Percentiles rank a stretch among this genome's conserved stretches.
These are phyloP conservation scores for Apocynum venetum DNA, from an alignment of 257 asterid genomes.

Conservation along the genomic window DNA sequence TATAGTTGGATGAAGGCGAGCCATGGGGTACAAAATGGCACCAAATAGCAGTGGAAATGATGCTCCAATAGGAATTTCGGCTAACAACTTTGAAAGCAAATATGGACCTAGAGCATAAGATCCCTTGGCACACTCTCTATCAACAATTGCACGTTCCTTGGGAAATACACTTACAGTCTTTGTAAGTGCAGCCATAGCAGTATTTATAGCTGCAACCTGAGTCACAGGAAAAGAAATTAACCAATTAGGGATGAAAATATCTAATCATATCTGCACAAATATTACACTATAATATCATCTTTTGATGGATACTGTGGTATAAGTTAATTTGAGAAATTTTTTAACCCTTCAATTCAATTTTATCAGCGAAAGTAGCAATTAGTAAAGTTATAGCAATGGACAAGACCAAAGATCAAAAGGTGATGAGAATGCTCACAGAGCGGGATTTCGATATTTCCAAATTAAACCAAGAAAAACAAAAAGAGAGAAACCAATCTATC, in stretches of 20 bases:
- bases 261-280: neutral
- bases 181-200: constrained; percentile 99
- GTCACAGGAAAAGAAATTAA: constrained; percentile 12
- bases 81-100: constrained; percentile 83
- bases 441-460: neutral
- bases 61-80: constrained; percentile 95
- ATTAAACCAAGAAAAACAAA: neutral
- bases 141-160: constrained; percentile 95
- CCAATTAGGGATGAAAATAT: neutral
- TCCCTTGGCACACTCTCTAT: constrained; percentile 89
- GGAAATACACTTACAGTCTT: constrained; percentile 97
- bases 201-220: constrained; percentile 97
- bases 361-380: neutral
- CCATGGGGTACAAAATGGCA: constrained; percentile 86
- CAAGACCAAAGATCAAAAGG: neutral
- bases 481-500: neutral
- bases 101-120: constrained; percentile 86
- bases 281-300: neutral
- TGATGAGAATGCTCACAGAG: neutral
- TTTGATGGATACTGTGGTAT: neutral
- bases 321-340: neutral
- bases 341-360: neutral
- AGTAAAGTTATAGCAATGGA: neutral
- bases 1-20: constrained; percentile 80
- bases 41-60: constrained; percentile 94